Evolutionary conservation across 139 green algal genomes (phyloP).

Genomic region (Desmodesmus armatus): DNA sequence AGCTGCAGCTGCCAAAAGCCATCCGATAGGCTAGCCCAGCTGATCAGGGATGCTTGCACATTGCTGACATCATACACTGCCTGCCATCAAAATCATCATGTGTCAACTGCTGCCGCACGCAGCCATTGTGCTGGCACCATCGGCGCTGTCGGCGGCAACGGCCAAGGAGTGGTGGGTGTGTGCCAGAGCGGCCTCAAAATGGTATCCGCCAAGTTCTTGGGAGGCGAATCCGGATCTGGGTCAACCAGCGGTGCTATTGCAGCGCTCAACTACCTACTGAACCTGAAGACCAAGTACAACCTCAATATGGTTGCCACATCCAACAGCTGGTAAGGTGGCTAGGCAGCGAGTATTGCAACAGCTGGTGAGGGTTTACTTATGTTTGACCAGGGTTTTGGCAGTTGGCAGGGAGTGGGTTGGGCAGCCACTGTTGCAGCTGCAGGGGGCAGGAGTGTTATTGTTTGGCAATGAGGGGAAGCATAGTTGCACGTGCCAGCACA

Average conservation of each 20-base stretch:
- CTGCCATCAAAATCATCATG: no score
- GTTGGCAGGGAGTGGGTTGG: not conserved
- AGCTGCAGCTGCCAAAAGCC: no score
- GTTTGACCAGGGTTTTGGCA: not conserved
- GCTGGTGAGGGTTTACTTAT: not conserved
- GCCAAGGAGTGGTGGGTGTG: not conserved
- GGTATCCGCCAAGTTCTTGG: constrained; percentile 16
- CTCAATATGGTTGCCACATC: constrained; percentile 18
- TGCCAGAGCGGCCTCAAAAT: constrained; percentile 3
- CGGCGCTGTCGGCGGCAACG: constrained; percentile 11
- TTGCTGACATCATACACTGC: no score
- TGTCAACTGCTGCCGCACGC: constrained; percentile 5
- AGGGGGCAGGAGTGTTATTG: no score
- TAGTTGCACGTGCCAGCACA: not conserved
- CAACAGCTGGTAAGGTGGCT: constrained; percentile 8
- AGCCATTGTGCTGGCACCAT: constrained; percentile 22
- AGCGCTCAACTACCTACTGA: constrained; percentile 22
- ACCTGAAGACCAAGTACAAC: constrained; percentile 21
- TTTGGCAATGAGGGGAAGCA: not conserved
- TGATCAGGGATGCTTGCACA: no score
- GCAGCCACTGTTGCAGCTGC: not conserved
- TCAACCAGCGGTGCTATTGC: not conserved
- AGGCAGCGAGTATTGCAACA: not conserved
- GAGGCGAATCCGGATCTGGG: not conserved
- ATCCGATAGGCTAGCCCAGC: no score